Conservation (phyloP, 495 filamentous ascomycete species). For the Penicillium flavigenum region DNA sequence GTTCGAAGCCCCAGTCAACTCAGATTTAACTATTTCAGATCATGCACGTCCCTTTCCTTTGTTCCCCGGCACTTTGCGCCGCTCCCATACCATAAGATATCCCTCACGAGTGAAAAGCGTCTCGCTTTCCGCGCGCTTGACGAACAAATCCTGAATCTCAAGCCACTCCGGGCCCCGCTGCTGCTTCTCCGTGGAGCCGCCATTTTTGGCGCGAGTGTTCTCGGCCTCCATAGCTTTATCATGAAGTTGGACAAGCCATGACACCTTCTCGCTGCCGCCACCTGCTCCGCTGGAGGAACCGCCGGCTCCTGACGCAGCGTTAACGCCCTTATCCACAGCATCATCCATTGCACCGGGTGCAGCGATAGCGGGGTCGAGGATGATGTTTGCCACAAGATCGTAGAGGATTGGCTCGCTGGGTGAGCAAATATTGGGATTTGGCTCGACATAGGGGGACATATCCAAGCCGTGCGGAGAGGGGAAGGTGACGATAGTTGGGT, state of each 20-base stretch:
- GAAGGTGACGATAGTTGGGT: slow-evolving; percentile 98
- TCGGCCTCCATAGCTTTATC: slow-evolving; percentile 51
- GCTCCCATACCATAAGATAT: slow-evolving; percentile 96
- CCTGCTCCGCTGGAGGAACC: slow-evolving; percentile 42
- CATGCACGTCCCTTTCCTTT: slow-evolving; percentile 42
- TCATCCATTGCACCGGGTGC: slow-evolving; percentile 74
- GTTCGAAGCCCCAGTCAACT: background rate
- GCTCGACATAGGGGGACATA: slow-evolving; percentile 83
- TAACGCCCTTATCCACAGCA: slow-evolving; percentile 78
- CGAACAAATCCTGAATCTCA: slow-evolving; percentile 90
- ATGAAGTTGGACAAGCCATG: slow-evolving; percentile 57
- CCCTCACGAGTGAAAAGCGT: slow-evolving; percentile 88
- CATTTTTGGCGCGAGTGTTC: slow-evolving; percentile 32
- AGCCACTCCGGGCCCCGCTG: slow-evolving; percentile 70
- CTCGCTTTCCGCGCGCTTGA: slow-evolving; percentile 81
- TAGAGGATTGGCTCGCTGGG: slow-evolving; percentile 88
- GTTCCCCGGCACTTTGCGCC: slow-evolving; percentile 57
- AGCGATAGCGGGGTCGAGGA: slow-evolving; percentile 65
- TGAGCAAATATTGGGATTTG: slow-evolving; percentile 58
- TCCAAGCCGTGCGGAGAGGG: slow-evolving; percentile 74
- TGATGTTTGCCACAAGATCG: slow-evolving; percentile 94
- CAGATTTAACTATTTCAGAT: slow-evolving; percentile 5
- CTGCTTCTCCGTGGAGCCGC: slow-evolving; percentile 33
- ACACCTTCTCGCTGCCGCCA: slow-evolving; percentile 51
- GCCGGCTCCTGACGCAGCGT: slow-evolving; percentile 65